phyloP scores from a whole-genome alignment of 192 early-diverging fungal genomes.

The Podila minutissima region DNA sequence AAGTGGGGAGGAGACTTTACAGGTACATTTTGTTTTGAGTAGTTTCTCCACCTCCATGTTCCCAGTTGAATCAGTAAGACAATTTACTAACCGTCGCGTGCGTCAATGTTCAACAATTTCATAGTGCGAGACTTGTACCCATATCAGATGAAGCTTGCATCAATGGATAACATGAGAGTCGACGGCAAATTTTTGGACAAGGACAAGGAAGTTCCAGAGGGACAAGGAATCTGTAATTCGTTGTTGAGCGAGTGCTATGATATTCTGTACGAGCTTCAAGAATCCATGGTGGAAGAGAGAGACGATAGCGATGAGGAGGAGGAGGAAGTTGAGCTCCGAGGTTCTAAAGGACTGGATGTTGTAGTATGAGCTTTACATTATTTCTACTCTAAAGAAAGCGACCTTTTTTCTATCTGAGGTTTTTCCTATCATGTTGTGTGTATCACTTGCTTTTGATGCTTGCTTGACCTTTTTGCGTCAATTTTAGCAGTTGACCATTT shows the following conservation, averaged over 20 bases:
- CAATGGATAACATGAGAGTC: constrained; percentile 81
- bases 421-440: too few species aligned
- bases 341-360: constrained; percentile 39
- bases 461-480: constrained; percentile 56
- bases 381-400: neutral
- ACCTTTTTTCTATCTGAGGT: neutral
- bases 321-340: constrained; percentile 21
- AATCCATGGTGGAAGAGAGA: constrained; percentile 57
- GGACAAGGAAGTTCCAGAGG: constrained; percentile 83
- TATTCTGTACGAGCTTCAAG: constrained; percentile 78
- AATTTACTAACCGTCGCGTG: too few species aligned
- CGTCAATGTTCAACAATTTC: too few species aligned
- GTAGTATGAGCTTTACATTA: constrained; percentile 14
- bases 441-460: constrained; percentile 29
- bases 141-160: constrained; percentile 89
- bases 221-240: constrained; percentile 87
- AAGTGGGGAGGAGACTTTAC: constrained; percentile 85
- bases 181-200: constrained; percentile 90
- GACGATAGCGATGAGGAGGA: constrained; percentile 14
- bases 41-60: neutral
- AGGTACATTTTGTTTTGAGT: constrained; percentile 36
- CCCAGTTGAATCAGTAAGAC: neutral
- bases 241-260: constrained; percentile 92
- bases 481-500: constrained; percentile 55
- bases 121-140: constrained; percentile 79